Percentiles rank a stretch among this genome's conserved stretches.
Evolutionary conservation across 2,329 filamentous ascomycete species (phyloP).

Genomic region (Dactylellina cionopaga): DNA sequence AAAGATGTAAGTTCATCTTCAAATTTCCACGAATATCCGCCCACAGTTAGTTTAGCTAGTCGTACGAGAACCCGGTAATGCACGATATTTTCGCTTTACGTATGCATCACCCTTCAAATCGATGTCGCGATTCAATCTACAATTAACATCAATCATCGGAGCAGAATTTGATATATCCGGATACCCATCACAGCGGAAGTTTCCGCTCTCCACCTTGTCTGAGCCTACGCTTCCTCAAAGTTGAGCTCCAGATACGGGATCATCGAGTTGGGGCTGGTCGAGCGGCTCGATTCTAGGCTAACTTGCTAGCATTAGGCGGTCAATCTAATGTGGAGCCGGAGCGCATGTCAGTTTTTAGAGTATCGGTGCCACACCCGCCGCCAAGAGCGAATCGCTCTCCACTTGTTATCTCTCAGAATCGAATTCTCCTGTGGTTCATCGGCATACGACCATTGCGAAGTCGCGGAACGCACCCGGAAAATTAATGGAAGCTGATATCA

Average conservation of each 20-base stretch:
- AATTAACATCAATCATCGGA: conserved; percentile 19
- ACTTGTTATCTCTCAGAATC: background rate
- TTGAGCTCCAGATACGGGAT: too few species aligned
- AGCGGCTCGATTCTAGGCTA: background rate
- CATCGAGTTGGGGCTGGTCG: too few species aligned
- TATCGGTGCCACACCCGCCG: background rate
- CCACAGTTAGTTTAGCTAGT: background rate
- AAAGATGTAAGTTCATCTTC: too few species aligned
- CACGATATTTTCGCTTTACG: background rate
- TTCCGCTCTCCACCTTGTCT: conserved; percentile 18
- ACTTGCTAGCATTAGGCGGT: background rate
- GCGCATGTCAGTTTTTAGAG: background rate
- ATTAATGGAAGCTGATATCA: too few species aligned
- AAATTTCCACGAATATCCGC: conserved; percentile 22
- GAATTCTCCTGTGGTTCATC: background rate
- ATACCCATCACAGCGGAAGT: background rate
- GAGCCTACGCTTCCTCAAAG: conserved; percentile 23
- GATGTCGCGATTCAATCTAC: conserved; percentile 14
- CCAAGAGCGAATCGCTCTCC: background rate
- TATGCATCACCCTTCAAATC: background rate
- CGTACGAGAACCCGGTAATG: background rate
- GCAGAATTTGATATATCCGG: conserved; percentile 4
- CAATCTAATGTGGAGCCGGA: background rate
- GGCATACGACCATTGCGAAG: background rate
- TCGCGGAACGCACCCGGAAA: too few species aligned